Evolutionary conservation across 225 moss, liverwort and hornwort species (phyloP).

Genomic region (Sphagnum tenellum): DNA sequence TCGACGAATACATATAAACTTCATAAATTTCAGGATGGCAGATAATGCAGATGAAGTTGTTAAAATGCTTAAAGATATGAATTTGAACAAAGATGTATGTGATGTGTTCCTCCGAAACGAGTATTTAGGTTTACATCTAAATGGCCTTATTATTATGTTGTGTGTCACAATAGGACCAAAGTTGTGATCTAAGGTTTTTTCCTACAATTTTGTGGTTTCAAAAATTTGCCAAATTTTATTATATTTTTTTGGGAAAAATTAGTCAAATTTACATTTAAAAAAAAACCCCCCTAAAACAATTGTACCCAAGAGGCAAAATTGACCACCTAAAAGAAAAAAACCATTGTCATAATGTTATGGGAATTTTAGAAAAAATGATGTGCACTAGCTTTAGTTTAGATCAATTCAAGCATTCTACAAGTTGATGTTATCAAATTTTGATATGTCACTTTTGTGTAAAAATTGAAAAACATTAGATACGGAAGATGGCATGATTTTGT

Average conservation of each 20-base stretch:
- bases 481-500: not conserved
- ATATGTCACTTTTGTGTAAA: not conserved
- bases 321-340: no score
- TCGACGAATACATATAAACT: no score
- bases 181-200: not conserved
- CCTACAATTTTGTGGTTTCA: not conserved
- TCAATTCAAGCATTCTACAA: not conserved
- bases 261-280: not conserved
- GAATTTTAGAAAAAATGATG: not conserved
- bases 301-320: no score
- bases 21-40: no score
- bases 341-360: no score
- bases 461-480: not conserved
- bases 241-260: not conserved
- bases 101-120: no score
- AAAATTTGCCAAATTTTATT: not conserved
- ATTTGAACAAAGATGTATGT: slow-evolving; percentile 3
- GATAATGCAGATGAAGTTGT: slow-evolving; percentile 2
- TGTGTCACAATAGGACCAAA: not conserved
- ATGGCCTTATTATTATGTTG: not conserved
- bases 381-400: not conserved
- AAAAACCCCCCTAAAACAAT: no score
- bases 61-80: slow-evolving; percentile 5
- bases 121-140: no score
- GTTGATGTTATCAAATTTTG: not conserved